Evolutionary conservation across 2,329 filamentous ascomycete genomes (phyloP).

Genomic region (Zymoseptoria pseudotritici): DNA sequence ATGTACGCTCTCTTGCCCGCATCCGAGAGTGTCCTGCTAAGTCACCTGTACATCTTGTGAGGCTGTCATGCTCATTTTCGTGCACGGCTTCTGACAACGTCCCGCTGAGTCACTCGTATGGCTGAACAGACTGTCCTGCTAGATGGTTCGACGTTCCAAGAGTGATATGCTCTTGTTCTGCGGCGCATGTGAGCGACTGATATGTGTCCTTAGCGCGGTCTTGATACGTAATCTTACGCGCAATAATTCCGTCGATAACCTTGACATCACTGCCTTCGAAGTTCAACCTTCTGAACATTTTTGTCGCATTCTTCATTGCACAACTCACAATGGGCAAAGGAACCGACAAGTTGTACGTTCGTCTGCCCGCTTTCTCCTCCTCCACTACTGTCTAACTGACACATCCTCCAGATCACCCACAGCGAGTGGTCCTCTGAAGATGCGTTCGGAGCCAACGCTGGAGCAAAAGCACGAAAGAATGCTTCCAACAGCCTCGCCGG

Average conservation of each 20-base stretch:
- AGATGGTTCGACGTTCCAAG: too few species aligned
- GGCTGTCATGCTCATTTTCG: too few species aligned
- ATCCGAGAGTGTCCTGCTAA: not conserved
- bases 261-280: not conserved
- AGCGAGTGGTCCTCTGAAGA: constrained; percentile 94
- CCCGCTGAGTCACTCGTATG: too few species aligned
- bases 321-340: constrained; percentile 23
- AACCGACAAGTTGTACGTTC: constrained; percentile 36
- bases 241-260: not conserved
- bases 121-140: too few species aligned
- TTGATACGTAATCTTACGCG: not conserved
- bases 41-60: not conserved
- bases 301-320: not conserved
- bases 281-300: not conserved
- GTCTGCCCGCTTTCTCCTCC: constrained; percentile 16
- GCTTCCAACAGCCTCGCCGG: constrained; percentile 45
- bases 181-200: not conserved
- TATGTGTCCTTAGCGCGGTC: not conserved
- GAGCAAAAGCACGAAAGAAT: constrained; percentile 52
- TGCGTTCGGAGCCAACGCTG: constrained; percentile 74
- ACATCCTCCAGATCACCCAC: constrained; percentile 67
- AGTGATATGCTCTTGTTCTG: too few species aligned
- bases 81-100: too few species aligned
- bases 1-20: not conserved
- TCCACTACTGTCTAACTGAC: constrained; percentile 2